Percentiles rank a stretch among this genome's conserved stretches.
Evolutionary conservation across 805 yeast species (phyloP).

Genomic region (Candida vartiovaarae): DNA sequence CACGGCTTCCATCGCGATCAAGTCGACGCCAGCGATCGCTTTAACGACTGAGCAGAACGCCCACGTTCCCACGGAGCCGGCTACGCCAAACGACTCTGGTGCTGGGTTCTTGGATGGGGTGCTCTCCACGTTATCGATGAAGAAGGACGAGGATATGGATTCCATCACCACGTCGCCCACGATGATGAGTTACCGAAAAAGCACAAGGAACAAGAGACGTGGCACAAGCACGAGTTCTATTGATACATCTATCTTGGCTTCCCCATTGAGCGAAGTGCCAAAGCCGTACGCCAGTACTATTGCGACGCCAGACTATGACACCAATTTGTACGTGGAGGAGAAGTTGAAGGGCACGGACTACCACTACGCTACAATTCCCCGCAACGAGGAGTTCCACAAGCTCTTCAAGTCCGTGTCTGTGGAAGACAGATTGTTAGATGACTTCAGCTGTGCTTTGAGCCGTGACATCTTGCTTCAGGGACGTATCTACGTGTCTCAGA

Average conservation of each 20-base stretch:
- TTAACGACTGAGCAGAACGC: conserved; percentile 44
- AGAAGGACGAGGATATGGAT: not conserved
- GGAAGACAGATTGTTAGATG: conserved; percentile 73
- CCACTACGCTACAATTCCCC: conserved; percentile 53
- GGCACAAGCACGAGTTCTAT: conserved; percentile 15
- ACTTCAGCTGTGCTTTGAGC: conserved; percentile 84
- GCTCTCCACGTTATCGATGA: conserved; percentile 12
- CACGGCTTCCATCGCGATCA: conserved; percentile 8
- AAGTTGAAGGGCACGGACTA: conserved; percentile 50
- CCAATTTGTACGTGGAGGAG: conserved; percentile 49
- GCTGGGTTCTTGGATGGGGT: conserved; percentile 15
- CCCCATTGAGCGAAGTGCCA: conserved; percentile 17
- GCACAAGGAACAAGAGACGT: conserved; percentile 10
- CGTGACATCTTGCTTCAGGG: conserved; percentile 87
- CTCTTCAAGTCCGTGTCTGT: conserved; percentile 61
- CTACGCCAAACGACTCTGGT: conserved; percentile 5
- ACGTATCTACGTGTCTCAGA: conserved; percentile 71
- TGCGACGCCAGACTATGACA: conserved; percentile 14
- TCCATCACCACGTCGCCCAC: conserved; percentile 15
- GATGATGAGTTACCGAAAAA: conserved; percentile 21
- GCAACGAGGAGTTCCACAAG: conserved; percentile 73
- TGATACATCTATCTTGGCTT: conserved; percentile 5
- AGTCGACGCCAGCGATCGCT: conserved; percentile 45
- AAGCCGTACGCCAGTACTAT: conserved; percentile 6
- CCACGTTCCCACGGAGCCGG: conserved; percentile 10